A percentile compares a stretch with the other conserved stretches of the same genome.
These are phyloP conservation scores for Aspergillus indologenus DNA, from an alignment of 495 filamentous ascomycete genomes.

Conservation along the genomic window DNA sequence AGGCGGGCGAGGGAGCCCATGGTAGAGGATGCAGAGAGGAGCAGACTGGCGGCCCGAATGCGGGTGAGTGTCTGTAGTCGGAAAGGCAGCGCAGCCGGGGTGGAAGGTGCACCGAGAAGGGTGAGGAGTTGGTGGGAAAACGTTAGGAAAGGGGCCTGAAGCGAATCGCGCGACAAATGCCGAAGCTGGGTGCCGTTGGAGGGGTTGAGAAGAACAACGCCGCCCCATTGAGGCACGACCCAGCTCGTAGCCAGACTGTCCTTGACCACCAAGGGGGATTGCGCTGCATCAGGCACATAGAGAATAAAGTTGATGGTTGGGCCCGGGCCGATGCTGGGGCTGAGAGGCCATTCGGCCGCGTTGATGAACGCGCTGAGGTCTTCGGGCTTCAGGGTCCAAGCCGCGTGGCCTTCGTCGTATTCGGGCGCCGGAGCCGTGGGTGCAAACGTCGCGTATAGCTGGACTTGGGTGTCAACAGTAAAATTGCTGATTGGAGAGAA, in stretches of 20 bases:
- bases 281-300: constrained; percentile 64
- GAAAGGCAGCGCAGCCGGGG: constrained; percentile 74
- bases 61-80: constrained; percentile 80
- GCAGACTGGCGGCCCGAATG: constrained; percentile 77
- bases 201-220: constrained; percentile 76
- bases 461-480: constrained; percentile 93
- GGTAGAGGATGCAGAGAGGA: constrained; percentile 88
- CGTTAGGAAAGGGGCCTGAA: constrained; percentile 77
- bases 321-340: constrained; percentile 86
- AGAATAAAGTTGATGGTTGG: constrained; percentile 95
- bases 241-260: constrained; percentile 78
- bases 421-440: constrained; percentile 66
- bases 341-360: constrained; percentile 94
- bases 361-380: constrained; percentile 95
- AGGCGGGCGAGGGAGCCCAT: constrained; percentile 89
- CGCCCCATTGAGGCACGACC: constrained; percentile 96
- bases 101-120: constrained; percentile 80
- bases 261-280: constrained; percentile 63
- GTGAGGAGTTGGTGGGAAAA: constrained; percentile 92
- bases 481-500: constrained; percentile 87
- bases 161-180: constrained; percentile 53
- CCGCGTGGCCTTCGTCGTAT: constrained; percentile 46
- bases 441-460: constrained; percentile 78
- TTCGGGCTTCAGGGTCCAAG: constrained; percentile 75
- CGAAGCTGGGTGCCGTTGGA: constrained; percentile 33